Conservation (phyloP, 2,329 filamentous ascomycete genomes). For the Pseudogymnoascus sp. region DNA sequence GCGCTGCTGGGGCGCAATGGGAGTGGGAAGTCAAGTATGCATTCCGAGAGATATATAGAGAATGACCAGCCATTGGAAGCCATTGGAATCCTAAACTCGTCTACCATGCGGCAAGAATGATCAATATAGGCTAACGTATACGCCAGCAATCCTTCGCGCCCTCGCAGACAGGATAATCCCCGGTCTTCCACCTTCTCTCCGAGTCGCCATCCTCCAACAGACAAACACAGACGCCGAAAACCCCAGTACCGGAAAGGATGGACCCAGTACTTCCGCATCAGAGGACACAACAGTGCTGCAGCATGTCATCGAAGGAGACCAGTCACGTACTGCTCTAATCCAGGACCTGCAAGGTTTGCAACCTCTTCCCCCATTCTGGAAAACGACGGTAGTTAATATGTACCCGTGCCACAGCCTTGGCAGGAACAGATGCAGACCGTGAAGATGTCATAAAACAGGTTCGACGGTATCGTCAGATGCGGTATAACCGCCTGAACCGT, state of each 20-base stretch:
- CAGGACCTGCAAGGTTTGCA: conserved; percentile 1
- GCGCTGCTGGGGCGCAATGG: conserved; percentile 74
- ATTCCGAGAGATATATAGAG: not conserved
- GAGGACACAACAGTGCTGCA: not conserved
- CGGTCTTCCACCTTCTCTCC: conserved; percentile 57
- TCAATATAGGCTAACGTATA: conserved; percentile 4
- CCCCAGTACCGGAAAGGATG: conserved; percentile 24
- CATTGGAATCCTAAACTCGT: not conserved
- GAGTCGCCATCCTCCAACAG: conserved; percentile 62
- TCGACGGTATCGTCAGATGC: conserved; percentile 50
- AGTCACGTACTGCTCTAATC: conserved; percentile 11
- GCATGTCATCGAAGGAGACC: conserved; percentile 3
- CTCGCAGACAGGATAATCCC: conserved; percentile 72
- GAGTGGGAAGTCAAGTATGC: conserved; percentile 69
- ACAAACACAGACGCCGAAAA: conserved; percentile 35
- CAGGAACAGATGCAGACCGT: conserved; percentile 46
- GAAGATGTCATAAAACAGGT: conserved; percentile 50
- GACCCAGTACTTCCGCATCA: conserved; percentile 10
- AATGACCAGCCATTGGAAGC: not conserved
- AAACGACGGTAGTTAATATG: not conserved
- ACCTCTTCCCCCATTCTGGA: not conserved
- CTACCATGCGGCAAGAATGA: too few species aligned
- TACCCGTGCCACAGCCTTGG: conserved; percentile 37
- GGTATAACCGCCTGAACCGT: conserved; percentile 52
- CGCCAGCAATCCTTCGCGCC: conserved; percentile 58